These are phyloP conservation scores for Thymus quinquecostatus DNA, from an alignment of 257 asterid genomes.

Conservation along the genomic window DNA sequence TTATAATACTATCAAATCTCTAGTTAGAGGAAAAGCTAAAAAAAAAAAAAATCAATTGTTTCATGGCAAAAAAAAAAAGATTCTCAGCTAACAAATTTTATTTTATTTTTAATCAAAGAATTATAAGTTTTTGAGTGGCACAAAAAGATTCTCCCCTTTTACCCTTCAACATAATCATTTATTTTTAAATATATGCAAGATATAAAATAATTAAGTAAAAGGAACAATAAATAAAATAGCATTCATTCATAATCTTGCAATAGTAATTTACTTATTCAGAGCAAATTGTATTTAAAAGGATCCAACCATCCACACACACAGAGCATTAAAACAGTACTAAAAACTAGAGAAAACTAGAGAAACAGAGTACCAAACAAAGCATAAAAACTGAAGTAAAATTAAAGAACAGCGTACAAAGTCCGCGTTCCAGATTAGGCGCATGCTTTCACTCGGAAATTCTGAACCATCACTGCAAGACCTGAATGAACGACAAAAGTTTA, in stretches of 20 bases:
- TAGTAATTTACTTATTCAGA: not conserved
- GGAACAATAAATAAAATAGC: no score
- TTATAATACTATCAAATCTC: no score
- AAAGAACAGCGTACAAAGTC: not conserved
- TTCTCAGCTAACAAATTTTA: no score
- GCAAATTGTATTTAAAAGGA: not conserved
- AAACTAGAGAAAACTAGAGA: not conserved
- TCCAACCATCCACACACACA: slow-evolving; percentile 13
- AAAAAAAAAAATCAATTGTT: no score
- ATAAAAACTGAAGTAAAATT: not conserved
- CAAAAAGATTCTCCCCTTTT: no score
- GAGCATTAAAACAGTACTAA: not conserved
- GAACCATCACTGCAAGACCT: not conserved
- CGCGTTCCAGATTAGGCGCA: slow-evolving; percentile 5
- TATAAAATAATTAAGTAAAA: no score
- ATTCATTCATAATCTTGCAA: not conserved
- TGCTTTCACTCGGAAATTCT: not conserved
- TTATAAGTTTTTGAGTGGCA: no score
- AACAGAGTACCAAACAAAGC: not conserved
- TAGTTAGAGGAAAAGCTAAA: no score
- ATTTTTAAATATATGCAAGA: no score
- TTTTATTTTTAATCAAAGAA: no score
- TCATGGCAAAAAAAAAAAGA: no score
- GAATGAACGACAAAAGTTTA: not conserved
- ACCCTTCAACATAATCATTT: no score